These are phyloP conservation scores for Cylindrodendrum hubeiense DNA, from an alignment of 2,329 filamentous ascomycete species.

Conservation along the genomic window DNA sequence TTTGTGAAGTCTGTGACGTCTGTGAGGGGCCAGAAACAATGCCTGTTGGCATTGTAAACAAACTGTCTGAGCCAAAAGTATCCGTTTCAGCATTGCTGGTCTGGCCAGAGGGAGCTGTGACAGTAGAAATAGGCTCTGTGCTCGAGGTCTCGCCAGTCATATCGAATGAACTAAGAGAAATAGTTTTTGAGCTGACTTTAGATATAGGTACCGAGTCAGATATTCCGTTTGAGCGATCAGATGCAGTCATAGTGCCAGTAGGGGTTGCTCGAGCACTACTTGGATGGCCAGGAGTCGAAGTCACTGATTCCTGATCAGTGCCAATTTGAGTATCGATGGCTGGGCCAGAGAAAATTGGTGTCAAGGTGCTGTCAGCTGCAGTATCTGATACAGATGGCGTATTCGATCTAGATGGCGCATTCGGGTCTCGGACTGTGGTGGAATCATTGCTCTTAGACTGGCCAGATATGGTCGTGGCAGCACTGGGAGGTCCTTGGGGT, in stretches of 20 bases:
- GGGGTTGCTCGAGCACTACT: not conserved
- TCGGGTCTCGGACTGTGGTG: not conserved
- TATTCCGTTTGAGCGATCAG: not conserved
- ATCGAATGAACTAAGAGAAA: too few relatives aligned
- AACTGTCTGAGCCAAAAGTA: not conserved
- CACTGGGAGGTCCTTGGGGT: not conserved
- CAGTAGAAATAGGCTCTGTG: too few relatives aligned
- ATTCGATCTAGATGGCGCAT: too few relatives aligned
- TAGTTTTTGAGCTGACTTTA: too few relatives aligned
- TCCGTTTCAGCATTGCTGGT: not conserved
- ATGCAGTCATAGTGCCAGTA: not conserved
- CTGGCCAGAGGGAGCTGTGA: not conserved
- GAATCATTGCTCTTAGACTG: not conserved
- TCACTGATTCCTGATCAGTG: not conserved
- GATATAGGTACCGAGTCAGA: not conserved
- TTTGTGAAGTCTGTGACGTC: too few relatives aligned
- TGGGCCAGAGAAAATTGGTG: too few relatives aligned
- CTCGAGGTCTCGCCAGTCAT: too few relatives aligned
- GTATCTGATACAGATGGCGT: too few relatives aligned
- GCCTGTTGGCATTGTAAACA: too few relatives aligned
- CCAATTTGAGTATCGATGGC: not conserved
- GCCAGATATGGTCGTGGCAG: not conserved
- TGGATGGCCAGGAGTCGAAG: not conserved
- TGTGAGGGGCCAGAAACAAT: too few relatives aligned
- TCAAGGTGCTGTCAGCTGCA: too few relatives aligned